Evolutionary conservation across 495 filamentous ascomycete genomes (phyloP), one percentile per base, ranked within the genome.

Genomic region (Rhypophila decipiens): DNA sequence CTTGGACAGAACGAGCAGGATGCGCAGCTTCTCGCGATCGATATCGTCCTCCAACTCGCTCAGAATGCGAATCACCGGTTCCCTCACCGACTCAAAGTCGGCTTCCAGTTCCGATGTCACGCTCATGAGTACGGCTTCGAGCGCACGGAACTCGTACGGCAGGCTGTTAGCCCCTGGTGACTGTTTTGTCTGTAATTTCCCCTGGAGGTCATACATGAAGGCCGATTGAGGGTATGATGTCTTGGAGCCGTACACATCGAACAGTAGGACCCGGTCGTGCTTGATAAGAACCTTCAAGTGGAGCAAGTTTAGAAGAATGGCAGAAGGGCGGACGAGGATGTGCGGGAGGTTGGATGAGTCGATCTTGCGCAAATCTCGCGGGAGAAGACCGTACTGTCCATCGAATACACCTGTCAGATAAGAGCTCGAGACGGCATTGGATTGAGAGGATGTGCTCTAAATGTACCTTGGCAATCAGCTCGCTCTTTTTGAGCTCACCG

Each of bases 291-390:
- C 90, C 19, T 91, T 85, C 22, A 98, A 75, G 61, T 98, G 93
- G 11, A 98, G 78, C 15, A 98, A 76, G 56, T 96, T 97, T 57
- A 98, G 86, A 0, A 98, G 75, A 49, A 98, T 97, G 9, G 93
- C 90, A 33, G 85, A 90, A 22, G 90, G 90, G 40, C 93, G 90
- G 46, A 98, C 84, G 44, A 97, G 83, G 41, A 98, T 97, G 53
- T 96, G 88, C 4, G 93, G 93, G n/a, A 98, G 79, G 51, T 95
- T 85, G 42, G 88, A 95, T n/a, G 89, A 95, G 61, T 96, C 93
- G 56, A 97, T 96, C 64, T 98, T 98, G 56, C 93, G 87, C 7
- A 98, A 76, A 73, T 98, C 93, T 39, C 93, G 90, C 43, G 94
- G 90, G 11, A 96, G 81, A 21, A 98, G 81, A 31, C 93, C 93